Evolutionary conservation across 2,329 filamentous ascomycete species (phyloP).

Genomic region (Epicoccum nigrum): DNA sequence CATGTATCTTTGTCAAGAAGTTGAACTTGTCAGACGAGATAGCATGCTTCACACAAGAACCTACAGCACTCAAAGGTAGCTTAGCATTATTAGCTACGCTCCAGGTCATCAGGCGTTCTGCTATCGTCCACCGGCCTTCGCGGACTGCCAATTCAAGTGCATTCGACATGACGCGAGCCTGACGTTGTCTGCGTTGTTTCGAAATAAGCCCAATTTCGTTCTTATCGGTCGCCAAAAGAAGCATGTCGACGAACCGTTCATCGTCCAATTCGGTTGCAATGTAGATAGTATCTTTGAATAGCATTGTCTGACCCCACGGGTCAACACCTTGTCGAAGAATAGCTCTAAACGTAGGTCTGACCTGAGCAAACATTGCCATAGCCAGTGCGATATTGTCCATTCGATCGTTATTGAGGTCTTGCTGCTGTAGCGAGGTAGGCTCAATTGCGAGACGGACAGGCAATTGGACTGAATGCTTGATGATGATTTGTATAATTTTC

Average conservation of each 20-base stretch:
- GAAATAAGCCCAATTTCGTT: too few relatives aligned
- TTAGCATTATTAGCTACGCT: too few relatives aligned
- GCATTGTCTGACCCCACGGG: not conserved
- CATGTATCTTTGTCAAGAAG: not conserved
- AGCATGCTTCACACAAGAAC: too few relatives aligned
- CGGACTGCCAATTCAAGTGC: too few relatives aligned
- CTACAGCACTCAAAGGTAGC: too few relatives aligned
- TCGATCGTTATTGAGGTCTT: not conserved
- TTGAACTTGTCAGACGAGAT: too few relatives aligned
- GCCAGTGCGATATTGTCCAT: not conserved
- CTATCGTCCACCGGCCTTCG: too few relatives aligned
- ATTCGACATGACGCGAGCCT: too few relatives aligned
- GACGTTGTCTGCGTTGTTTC: not conserved
- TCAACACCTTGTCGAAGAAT: not conserved
- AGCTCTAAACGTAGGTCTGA: not conserved
- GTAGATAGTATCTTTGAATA: not conserved
- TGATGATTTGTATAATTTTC: not conserved
- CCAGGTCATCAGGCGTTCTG: too few relatives aligned
- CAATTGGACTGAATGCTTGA: not conserved
- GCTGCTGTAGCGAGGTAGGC: not conserved
- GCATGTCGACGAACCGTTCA: not conserved
- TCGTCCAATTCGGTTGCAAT: not conserved
- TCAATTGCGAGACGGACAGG: not conserved
- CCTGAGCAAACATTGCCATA: not conserved
- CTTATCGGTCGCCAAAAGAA: not conserved